phyloP scores from a whole-genome alignment of 106 monocot species.

The Acorus gramineus region DNA sequence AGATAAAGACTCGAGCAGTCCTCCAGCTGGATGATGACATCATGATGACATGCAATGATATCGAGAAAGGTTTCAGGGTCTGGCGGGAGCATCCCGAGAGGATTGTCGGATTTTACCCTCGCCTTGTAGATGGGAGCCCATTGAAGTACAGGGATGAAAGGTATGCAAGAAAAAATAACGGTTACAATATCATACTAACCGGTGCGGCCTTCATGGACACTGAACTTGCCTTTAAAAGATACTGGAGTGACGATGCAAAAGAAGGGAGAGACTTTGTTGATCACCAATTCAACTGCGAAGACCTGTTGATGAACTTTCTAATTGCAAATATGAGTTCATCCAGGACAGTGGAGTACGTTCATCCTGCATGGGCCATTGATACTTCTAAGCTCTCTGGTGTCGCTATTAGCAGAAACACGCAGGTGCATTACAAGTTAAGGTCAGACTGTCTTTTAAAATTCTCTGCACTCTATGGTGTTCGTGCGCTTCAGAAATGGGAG shows the following conservation, averaged over 20 bases:
- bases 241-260: conserved; percentile 52
- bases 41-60: conserved; percentile 82
- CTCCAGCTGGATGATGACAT: conserved; percentile 82
- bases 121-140: conserved; percentile 54
- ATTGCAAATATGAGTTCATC: conserved; percentile 46
- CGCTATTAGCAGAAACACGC: conserved; percentile 51
- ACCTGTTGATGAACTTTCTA: conserved; percentile 70
- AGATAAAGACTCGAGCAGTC: conserved; percentile 68
- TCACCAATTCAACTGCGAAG: conserved; percentile 62
- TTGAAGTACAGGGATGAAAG: conserved; percentile 52
- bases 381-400: conserved; percentile 67
- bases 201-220: conserved; percentile 76
- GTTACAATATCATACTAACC: conserved; percentile 80
- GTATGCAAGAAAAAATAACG: conserved; percentile 36
- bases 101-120: conserved; percentile 79
- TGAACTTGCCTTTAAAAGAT: conserved; percentile 54
- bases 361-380: conserved; percentile 69
- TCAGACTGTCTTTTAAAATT: conserved; percentile 59
- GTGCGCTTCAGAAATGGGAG: conserved; percentile 30
- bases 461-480: conserved; percentile 48
- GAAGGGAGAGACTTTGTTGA: conserved; percentile 55
- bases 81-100: conserved; percentile 69
- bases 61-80: conserved; percentile 84
- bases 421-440: conserved; percentile 53
- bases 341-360: conserved; percentile 68